These are phyloP conservation scores for Metschnikowia cerradonensis DNA, from an alignment of 805 yeast species.

Conservation along the genomic window DNA sequence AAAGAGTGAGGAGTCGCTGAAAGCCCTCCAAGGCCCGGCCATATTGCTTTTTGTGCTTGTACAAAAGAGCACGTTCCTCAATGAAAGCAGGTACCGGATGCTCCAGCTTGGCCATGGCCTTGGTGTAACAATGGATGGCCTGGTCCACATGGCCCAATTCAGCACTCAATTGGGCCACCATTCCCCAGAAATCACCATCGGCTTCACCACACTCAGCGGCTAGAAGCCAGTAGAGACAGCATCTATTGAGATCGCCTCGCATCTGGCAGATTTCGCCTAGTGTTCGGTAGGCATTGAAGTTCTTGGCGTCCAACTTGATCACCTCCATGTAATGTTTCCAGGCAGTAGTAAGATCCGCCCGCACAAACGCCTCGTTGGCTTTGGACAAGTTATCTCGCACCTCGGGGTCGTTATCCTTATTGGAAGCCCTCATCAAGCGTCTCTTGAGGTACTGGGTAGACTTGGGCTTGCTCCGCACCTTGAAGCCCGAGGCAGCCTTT, in stretches of 20 bases:
- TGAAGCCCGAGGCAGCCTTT: conserved; percentile 64
- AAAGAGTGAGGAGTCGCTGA: conserved; percentile 48
- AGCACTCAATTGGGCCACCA: conserved; percentile 64
- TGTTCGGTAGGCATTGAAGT: conserved; percentile 81
- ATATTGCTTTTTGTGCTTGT: conserved; percentile 59
- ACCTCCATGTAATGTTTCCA: conserved; percentile 61
- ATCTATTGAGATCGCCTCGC: conserved; percentile 62
- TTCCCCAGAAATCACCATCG: conserved; percentile 75
- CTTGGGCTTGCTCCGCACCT: conserved; percentile 35
- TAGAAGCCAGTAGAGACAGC: conserved; percentile 76
- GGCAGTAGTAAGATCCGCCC: conserved; percentile 57
- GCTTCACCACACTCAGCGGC: conserved; percentile 76
- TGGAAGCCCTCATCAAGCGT: conserved; percentile 30
- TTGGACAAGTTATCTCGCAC: conserved; percentile 59
- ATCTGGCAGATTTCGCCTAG: conserved; percentile 77
- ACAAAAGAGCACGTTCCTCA: conserved; percentile 61
- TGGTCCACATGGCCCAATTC: conserved; percentile 68
- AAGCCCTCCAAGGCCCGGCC: conserved; percentile 75
- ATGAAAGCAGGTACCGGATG: conserved; percentile 36
- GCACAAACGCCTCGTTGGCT: conserved; percentile 80
- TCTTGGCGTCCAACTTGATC: conserved; percentile 70
- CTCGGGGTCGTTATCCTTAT: conserved; percentile 63
- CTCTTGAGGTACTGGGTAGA: conserved; percentile 37
- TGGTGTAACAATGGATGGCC: conserved; percentile 73
- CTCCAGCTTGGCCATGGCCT: conserved; percentile 48